Evolutionary conservation across 305 asterid genomes (phyloP), one percentile per base, ranked within the genome.

Genomic region (Fraxinus paxiana): DNA sequence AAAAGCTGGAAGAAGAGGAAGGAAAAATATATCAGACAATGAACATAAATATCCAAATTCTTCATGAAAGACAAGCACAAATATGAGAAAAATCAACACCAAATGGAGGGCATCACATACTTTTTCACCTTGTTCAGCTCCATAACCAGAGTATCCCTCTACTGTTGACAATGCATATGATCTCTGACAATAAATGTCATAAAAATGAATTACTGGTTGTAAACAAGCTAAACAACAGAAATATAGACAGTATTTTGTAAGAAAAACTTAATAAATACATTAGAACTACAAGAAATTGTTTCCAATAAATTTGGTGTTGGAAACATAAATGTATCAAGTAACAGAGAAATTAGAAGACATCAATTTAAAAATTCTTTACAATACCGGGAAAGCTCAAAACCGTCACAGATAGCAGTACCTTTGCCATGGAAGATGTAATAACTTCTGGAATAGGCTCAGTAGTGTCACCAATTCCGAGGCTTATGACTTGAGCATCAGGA

Each of bases 391-490:
- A 73, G 69, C 43, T 67, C 54, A 75, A 31, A 78, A 81, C 59
- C 78, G 17, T 78, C 61, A 69, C 8, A 31, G 80, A 35, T 18
- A 81, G 17, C 77, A 75, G 79, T 89, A 94, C 99, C 97, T 92
- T 85, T 8, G 98, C 87, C 98, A 94, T 96, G 76, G 98, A 96
- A 84, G 96, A 87, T 59, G 97, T 85, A 77, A 96, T 96, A 84
- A 92, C 88, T 22, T 96, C 96, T 18, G 99, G 98, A 87, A 96
- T 94, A 65, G 98, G 98, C 87, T 94, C 99, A 8, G 99, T 93
- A 46, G 99, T 96, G 91, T 96, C 99, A 78, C 98, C 99, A 85
- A 96, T 94, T 59, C 98, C 99, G 78, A 94, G 98, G 90, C 97
- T 91, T 89, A 96, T 96, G 84, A 96, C 96, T 87, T 92, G 79